A percentile compares a stretch with the other conserved stretches of the same genome.
phyloP scores from a whole-genome alignment of 2,329 filamentous ascomycete genomes.

The Byssochlamys sp. region DNA sequence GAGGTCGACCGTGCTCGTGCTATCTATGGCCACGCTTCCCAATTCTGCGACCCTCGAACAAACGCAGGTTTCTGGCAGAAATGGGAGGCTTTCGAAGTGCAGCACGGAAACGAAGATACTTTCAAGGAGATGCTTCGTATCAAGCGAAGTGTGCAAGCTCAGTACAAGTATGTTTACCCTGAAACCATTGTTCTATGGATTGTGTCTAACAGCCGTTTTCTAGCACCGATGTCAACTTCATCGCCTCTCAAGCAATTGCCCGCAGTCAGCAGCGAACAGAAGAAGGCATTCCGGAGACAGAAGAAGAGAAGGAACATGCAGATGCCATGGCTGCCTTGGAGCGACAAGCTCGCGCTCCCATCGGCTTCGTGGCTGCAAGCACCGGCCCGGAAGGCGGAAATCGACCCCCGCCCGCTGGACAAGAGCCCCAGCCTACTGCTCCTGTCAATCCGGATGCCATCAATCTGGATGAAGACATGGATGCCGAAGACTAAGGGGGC shows the following conservation, averaged over 20 bases:
- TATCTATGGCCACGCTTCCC: conserved; percentile 91
- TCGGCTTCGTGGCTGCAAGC: conserved; percentile 83
- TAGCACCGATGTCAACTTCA: conserved; percentile 92
- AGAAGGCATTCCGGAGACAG: conserved; percentile 19
- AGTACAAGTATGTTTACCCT: conserved; percentile 63
- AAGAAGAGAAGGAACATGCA: conserved; percentile 39
- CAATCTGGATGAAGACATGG: conserved; percentile 58
- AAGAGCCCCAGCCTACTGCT: conserved; percentile 23
- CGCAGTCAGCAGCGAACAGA: conserved; percentile 56
- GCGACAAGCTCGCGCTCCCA: conserved; percentile 74
- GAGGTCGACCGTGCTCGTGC: conserved; percentile 91
- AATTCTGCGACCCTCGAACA: conserved; percentile 92
- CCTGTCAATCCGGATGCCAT: conserved; percentile 76
- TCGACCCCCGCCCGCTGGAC: conserved; percentile 29
- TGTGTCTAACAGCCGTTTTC: conserved; percentile 24
- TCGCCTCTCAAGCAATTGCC: conserved; percentile 87
- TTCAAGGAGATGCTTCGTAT: conserved; percentile 98
- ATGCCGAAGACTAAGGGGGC: conserved; percentile 18
- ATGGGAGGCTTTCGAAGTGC: conserved; percentile 95
- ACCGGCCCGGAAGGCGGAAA: conserved; percentile 60
- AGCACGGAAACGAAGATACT: conserved; percentile 97
- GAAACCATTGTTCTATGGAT: background rate
- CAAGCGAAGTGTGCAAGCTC: conserved; percentile 91
- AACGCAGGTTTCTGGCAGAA: conserved; percentile 87
- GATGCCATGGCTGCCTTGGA: conserved; percentile 89